Conservation (phyloP, 2,329 filamentous ascomycete species). For the Byssoonygena ceratinophila region DNA sequence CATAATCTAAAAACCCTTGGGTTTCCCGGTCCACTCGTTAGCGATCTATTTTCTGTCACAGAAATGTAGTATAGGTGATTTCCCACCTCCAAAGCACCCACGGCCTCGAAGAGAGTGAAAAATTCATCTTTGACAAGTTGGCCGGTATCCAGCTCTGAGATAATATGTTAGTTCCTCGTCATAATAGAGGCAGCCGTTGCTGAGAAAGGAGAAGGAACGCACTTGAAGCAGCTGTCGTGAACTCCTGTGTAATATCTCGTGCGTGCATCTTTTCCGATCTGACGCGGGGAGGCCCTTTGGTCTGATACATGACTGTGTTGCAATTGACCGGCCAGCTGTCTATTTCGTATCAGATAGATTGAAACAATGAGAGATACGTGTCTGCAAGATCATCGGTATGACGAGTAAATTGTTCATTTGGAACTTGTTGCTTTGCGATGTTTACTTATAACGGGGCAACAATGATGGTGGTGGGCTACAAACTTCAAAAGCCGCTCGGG, state of each 20-base stretch:
- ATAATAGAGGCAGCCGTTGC: neutral
- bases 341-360: neutral
- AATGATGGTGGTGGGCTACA: neutral
- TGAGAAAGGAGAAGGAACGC: constrained; percentile 17
- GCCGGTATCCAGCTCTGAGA: constrained; percentile 60
- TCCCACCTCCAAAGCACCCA: constrained; percentile 57
- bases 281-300: constrained; percentile 5
- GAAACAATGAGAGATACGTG: too few relatives aligned
- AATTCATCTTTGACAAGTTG: constrained; percentile 86
- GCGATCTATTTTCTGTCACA: neutral
- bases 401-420: neutral
- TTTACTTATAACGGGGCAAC: too few relatives aligned
- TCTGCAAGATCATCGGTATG: neutral
- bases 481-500: neutral
- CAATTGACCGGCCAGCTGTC: neutral
- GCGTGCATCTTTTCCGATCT: constrained; percentile 30
- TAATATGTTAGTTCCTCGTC: constrained; percentile 10
- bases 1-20: constrained; percentile 61
- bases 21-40: neutral
- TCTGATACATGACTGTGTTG: neutral
- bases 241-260: constrained; percentile 47
- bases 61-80: constrained; percentile 9
- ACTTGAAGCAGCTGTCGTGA: constrained; percentile 45
- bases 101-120: constrained; percentile 90
- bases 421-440: neutral